Evolutionary conservation across 2,329 filamentous ascomycete species (phyloP).

Genomic region (Fusarium kyushuense): DNA sequence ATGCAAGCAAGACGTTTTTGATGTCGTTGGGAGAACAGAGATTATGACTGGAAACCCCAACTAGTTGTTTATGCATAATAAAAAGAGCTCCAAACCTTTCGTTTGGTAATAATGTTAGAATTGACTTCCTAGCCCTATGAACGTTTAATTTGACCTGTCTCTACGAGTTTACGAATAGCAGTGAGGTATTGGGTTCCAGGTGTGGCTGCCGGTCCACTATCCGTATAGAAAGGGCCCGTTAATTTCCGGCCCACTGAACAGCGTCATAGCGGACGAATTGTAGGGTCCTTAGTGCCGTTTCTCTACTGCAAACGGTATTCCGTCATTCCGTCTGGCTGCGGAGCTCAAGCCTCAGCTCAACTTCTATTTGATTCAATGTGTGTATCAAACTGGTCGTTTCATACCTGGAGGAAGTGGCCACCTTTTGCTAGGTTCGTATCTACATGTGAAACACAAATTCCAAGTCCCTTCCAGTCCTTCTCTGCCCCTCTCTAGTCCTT

Average conservation of each 20-base stretch:
- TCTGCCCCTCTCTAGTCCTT: neutral
- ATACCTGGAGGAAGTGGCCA: conserved; percentile 15
- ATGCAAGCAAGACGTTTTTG: neutral
- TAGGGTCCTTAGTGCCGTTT: conserved; percentile 26
- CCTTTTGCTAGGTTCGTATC: neutral
- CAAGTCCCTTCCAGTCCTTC: conserved; percentile 2
- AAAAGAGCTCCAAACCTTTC: neutral
- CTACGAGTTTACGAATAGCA: conserved; percentile 4
- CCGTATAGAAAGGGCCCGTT: neutral
- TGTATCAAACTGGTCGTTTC: conserved; percentile 25
- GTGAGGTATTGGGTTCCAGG: neutral
- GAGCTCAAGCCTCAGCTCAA: conserved; percentile 22
- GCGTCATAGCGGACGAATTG: conserved; percentile 35
- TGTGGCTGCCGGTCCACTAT: conserved; percentile 7
- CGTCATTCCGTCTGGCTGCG: conserved; percentile 31
- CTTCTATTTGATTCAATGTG: conserved; percentile 14
- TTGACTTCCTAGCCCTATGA: neutral
- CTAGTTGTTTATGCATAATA: neutral
- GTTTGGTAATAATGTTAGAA: neutral
- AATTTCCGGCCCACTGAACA: conserved; percentile 20
- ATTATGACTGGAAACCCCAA: neutral
- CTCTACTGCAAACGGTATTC: conserved; percentile 7
- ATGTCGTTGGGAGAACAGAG: neutral
- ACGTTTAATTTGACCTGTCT: neutral
- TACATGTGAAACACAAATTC: conserved; percentile 12